Evolutionary conservation across 352 stramenopile species (phyloP), one percentile per base, ranked within the genome.

Genomic region (Phytophthora pistaciae): DNA sequence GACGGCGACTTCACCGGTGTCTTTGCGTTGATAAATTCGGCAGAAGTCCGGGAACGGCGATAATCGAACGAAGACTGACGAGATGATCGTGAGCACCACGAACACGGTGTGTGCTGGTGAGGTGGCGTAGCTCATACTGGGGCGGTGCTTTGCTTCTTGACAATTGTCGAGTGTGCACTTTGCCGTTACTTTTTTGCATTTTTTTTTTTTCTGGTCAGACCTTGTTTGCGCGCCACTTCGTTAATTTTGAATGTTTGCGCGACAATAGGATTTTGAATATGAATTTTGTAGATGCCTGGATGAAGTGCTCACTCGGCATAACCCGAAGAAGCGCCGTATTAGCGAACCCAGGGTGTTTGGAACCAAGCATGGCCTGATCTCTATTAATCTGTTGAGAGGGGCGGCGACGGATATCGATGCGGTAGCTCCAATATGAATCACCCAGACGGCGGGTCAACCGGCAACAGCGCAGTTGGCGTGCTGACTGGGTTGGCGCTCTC

Each of bases 11-110:
- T 68, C 61, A 25, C 68, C 60, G 1, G 56, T 72, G 9, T 23
- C 27, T 36, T 60, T 56, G 3, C 2, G 4, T 31, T 75, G 72
- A 50, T 72, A 54, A n/a, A 78, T 53, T 13, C 68, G 48, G 25
- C 64, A 63, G 42, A 70, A 75, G 33, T 75, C 68, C 7, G 68
- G 68, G 10, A 55, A 58, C 11, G 68, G 68, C 14, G 68, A 70
- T 5, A 75, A 16, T 13, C 61, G 61, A 18, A 70, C 60, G 9
- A 64, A 50, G n/a, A 70, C 66, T 5, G 68, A 66, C 38, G 57
- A 59, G 38, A 75, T 67, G 29, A 60, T 70, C 25, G 61, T 67
- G 46, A 75, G 49, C 46, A 75, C 68, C 20, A 53, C 20, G 29
- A 65, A 64, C 5, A 50, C 55, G 11, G 55, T 49, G 20, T 50